phyloP scores from a whole-genome alignment of 306 rosid species.

The Dalbergia cultrata region DNA sequence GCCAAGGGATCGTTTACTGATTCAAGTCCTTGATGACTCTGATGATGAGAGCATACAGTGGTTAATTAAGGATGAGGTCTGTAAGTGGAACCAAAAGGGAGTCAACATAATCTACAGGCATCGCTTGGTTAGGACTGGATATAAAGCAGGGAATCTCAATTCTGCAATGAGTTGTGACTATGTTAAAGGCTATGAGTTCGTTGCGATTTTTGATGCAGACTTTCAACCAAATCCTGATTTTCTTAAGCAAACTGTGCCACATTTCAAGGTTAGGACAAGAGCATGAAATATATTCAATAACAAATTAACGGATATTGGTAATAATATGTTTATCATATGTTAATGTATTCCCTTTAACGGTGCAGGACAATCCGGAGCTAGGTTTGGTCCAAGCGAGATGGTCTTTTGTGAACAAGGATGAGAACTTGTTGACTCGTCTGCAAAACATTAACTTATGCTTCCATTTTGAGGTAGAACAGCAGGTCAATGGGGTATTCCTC shows the following conservation, averaged over 20 bases:
- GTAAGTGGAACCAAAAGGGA: slow-evolving; percentile 86
- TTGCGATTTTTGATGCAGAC: slow-evolving; percentile 94
- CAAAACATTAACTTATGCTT: slow-evolving; percentile 94
- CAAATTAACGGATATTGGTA: slow-evolving; percentile 19
- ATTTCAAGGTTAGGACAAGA: slow-evolving; percentile 78
- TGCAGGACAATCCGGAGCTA: slow-evolving; percentile 83
- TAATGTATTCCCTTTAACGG: slow-evolving; percentile 21
- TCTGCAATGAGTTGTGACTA: slow-evolving; percentile 97
- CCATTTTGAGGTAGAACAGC: slow-evolving; percentile 99
- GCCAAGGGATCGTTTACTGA: slow-evolving; percentile 86
- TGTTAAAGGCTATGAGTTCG: slow-evolving; percentile 86
- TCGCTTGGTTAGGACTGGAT: slow-evolving; percentile 89
- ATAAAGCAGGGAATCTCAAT: slow-evolving; percentile 97
- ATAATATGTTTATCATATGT: slow-evolving; percentile 37
- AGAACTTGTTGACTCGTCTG: slow-evolving; percentile 95
- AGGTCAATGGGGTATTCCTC: slow-evolving; percentile 90
- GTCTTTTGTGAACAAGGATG: slow-evolving; percentile 93
- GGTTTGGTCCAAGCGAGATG: slow-evolving; percentile 97
- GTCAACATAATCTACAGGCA: slow-evolving; percentile 82
- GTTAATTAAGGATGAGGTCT: slow-evolving; percentile 82
- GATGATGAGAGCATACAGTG: slow-evolving; percentile 82
- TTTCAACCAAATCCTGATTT: slow-evolving; percentile 97
- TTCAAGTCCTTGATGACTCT: slow-evolving; percentile 97
- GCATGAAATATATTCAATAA: slow-evolving; percentile 20
- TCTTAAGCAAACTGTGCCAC: slow-evolving; percentile 83